These are phyloP conservation scores for Neonectria faginata DNA, from an alignment of 2,329 filamentous ascomycete species.

Conservation along the genomic window DNA sequence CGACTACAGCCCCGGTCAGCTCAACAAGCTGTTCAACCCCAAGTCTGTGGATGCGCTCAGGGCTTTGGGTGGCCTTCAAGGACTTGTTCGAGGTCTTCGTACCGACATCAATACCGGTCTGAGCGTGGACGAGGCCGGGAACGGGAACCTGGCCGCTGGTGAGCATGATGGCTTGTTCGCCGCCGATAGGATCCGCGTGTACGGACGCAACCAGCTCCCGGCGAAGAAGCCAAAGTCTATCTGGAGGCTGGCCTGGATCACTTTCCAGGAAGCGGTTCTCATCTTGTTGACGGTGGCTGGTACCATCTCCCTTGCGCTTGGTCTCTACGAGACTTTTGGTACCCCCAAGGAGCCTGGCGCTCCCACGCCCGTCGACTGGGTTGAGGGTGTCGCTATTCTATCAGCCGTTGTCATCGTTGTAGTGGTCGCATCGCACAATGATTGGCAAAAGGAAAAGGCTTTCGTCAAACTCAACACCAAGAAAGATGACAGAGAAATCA, in stretches of 20 bases:
- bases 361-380: slow-evolving; percentile 66
- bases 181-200: slow-evolving; percentile 15
- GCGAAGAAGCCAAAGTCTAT: slow-evolving; percentile 25
- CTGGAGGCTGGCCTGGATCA: slow-evolving; percentile 26
- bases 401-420: slow-evolving; percentile 73
- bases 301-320: slow-evolving; percentile 72
- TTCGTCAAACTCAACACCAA: slow-evolving; percentile 71
- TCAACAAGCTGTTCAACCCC: slow-evolving; percentile 80
- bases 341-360: slow-evolving; percentile 50
- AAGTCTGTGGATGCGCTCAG: slow-evolving; percentile 79
- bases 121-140: slow-evolving; percentile 71
- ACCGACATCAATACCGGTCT: slow-evolving; percentile 73
- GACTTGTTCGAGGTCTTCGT: slow-evolving; percentile 76
- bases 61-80: slow-evolving; percentile 75
- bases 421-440: slow-evolving; percentile 70
- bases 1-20: slow-evolving; percentile 44
- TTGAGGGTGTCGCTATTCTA: slow-evolving; percentile 74
- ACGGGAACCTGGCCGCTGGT: slow-evolving; percentile 42
- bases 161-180: slow-evolving; percentile 1
- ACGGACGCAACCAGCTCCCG: slow-evolving; percentile 23
- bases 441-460: slow-evolving; percentile 74
- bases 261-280: slow-evolving; percentile 59
- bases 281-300: slow-evolving; percentile 74
- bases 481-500: slow-evolving; percentile 73
- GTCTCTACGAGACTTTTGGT: slow-evolving; percentile 73